Conservation (phyloP, 1,284 basidiomycete genomes). For the Volvariella surrecta region DNA sequence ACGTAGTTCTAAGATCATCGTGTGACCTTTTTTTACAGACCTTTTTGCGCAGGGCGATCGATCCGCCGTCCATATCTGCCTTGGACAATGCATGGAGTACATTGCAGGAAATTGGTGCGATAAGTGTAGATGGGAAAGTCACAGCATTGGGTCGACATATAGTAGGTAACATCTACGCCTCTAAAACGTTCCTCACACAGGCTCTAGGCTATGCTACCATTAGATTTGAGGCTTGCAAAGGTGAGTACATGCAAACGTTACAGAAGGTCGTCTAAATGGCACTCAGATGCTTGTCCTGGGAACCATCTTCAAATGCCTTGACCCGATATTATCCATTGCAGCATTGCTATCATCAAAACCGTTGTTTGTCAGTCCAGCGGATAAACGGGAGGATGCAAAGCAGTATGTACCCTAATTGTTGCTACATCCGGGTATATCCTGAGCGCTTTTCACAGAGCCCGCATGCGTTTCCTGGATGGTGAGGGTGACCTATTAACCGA, state of each 20-base stretch:
- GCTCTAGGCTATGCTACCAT: conserved; percentile 69
- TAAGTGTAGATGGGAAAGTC: conserved; percentile 54
- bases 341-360: conserved; percentile 86
- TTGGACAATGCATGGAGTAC: conserved; percentile 76
- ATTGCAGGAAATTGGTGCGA: conserved; percentile 74
- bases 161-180: conserved; percentile 27
- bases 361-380: conserved; percentile 75
- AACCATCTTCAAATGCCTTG: conserved; percentile 74
- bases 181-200: conserved; percentile 8
- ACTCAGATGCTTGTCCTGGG: conserved; percentile 78
- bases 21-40: conserved; percentile 13
- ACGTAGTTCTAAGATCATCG: background rate
- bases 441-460: conserved; percentile 39
- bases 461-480: conserved; percentile 57
- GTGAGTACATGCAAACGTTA: too few relatives aligned
- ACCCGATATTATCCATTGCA: conserved; percentile 71
- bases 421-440: conserved; percentile 3
- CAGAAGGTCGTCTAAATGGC: too few relatives aligned
- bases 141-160: conserved; percentile 84
- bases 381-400: conserved; percentile 75
- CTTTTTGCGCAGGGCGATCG: conserved; percentile 72
- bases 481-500: conserved; percentile 87
- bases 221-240: conserved; percentile 88
- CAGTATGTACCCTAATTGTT: conserved; percentile 32
- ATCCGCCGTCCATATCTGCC: conserved; percentile 72